phyloP scores from a whole-genome alignment of 805 yeast genomes.

The Candida piceae region DNA sequence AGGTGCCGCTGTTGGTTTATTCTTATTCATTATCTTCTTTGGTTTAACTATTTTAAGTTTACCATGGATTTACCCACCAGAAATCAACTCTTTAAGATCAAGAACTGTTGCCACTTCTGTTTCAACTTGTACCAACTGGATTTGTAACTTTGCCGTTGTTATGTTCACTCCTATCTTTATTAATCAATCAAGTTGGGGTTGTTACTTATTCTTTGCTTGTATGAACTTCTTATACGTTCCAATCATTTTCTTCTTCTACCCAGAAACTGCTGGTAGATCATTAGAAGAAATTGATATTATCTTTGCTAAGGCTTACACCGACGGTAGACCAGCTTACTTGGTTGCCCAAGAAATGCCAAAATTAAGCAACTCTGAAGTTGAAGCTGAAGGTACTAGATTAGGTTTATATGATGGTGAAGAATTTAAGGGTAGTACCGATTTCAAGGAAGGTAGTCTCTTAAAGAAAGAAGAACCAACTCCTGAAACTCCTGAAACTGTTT shows the following conservation, averaged over 20 bases:
- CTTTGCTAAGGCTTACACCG: slow-evolving; percentile 53
- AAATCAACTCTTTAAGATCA: slow-evolving; percentile 59
- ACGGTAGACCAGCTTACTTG: slow-evolving; percentile 53
- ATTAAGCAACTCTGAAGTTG: slow-evolving; percentile 51
- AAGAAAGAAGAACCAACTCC: not conserved
- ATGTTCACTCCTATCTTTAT: slow-evolving; percentile 61
- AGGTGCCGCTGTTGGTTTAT: slow-evolving; percentile 67
- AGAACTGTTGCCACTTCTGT: slow-evolving; percentile 65
- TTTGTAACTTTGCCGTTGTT: slow-evolving; percentile 62
- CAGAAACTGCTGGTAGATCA: slow-evolving; percentile 73
- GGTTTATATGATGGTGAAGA: slow-evolving; percentile 38
- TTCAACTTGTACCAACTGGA: slow-evolving; percentile 65
- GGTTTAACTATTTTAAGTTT: slow-evolving; percentile 40
- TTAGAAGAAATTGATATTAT: slow-evolving; percentile 74
- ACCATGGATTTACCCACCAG: slow-evolving; percentile 64
- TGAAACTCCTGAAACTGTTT: not conserved
- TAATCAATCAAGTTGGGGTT: slow-evolving; percentile 52
- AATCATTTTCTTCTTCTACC: slow-evolving; percentile 61
- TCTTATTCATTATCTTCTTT: slow-evolving; percentile 52
- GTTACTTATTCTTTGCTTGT: slow-evolving; percentile 64
- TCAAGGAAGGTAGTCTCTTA: slow-evolving; percentile 7
- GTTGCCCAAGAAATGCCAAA: slow-evolving; percentile 62
- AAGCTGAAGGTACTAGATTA: slow-evolving; percentile 51
- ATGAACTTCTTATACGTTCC: slow-evolving; percentile 60
- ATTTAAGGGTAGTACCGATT: slow-evolving; percentile 9